A percentile compares a stretch with the other conserved stretches of the same genome.
Conservation (phyloP, 306 rosid species). For the Amphicarpaea edgeworthii region DNA sequence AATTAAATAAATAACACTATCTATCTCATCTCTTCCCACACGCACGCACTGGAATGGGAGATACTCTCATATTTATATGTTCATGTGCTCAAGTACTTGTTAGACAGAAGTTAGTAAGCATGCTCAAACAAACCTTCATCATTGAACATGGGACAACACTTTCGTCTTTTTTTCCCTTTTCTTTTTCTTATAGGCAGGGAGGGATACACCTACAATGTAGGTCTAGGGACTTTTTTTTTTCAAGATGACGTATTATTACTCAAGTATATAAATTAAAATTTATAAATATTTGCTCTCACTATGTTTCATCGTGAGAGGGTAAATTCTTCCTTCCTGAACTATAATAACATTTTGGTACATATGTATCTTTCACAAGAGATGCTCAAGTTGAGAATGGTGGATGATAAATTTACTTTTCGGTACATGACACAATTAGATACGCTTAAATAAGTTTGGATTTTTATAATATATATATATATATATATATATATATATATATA, state of each 20-base stretch:
- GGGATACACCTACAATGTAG: neutral
- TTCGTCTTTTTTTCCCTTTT: neutral
- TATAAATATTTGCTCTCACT: neutral
- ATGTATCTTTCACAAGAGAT: no score
- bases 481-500: no score
- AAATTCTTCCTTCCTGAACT: no score
- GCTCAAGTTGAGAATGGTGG: no score
- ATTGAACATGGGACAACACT: neutral
- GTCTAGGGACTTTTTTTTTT: neutral
- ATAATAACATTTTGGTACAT: no score
- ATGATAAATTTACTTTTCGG: no score
- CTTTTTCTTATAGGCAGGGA: neutral
- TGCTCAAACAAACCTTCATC: conserved; percentile 20
- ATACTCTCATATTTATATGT: neutral
- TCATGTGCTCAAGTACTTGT: conserved; percentile 43
- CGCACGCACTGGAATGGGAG: no score
- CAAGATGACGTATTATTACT: neutral
- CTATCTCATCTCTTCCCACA: conserved; percentile 32
- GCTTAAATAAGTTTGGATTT: no score
- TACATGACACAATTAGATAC: no score
- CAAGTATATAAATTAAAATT: neutral
- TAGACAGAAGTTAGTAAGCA: conserved; percentile 10
- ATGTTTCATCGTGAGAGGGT: neutral
- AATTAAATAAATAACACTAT: neutral
- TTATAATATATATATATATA: no score